phyloP scores from a whole-genome alignment of 140 eudicot species.

The Flaveria floridana region DNA sequence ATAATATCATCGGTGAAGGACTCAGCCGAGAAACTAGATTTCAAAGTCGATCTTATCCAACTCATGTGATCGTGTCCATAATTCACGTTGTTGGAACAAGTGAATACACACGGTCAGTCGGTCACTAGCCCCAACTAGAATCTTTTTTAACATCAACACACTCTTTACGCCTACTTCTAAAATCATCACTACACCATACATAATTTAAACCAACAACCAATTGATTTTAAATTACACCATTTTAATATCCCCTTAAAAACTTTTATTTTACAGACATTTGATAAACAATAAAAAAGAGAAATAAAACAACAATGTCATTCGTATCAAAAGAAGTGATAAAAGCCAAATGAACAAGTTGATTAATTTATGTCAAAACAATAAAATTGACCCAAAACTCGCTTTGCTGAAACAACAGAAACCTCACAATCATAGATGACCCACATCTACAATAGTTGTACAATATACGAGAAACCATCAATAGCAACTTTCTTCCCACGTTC shows the following conservation, averaged over 20 bases:
- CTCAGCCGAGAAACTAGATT: background rate
- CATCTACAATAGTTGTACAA: conserved; percentile 39
- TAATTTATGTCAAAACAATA: conserved; percentile 32
- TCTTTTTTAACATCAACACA: too few species aligned
- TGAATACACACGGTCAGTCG: background rate
- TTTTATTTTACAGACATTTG: too few species aligned
- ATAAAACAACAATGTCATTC: background rate
- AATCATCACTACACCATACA: too few species aligned
- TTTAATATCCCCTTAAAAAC: too few species aligned
- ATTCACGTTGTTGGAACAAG: conserved; percentile 19
- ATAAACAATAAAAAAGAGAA: too few species aligned
- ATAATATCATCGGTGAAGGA: background rate
- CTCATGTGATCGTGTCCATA: too few species aligned
- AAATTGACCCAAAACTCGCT: conserved; percentile 72
- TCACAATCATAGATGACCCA: conserved; percentile 37
- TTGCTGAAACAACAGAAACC: conserved; percentile 37
- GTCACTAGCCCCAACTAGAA: background rate
- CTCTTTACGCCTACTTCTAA: too few species aligned
- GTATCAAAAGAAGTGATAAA: conserved; percentile 8
- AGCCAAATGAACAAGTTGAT: conserved; percentile 14
- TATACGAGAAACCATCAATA: conserved; percentile 39
- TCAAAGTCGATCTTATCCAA: too few species aligned
- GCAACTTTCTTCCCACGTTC: conserved; percentile 35
- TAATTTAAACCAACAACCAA: too few species aligned
- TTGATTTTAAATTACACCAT: too few species aligned